These are phyloP conservation scores for Dipteronia sinensis DNA, from an alignment of 345 rosid genomes.

Conservation along the genomic window DNA sequence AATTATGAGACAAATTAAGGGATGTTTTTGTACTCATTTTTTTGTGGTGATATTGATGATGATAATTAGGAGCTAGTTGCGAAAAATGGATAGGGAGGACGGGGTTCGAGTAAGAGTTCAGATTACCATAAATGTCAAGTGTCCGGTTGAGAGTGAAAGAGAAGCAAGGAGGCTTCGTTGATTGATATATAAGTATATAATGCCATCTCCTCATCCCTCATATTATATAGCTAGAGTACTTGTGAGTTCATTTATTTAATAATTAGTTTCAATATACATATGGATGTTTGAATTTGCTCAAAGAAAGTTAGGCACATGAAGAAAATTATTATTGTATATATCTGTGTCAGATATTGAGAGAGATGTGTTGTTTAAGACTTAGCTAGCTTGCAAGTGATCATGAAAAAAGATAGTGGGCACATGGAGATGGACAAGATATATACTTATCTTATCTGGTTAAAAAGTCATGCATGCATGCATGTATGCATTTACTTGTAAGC, in stretches of 20 bases:
- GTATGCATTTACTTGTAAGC: too few relatives aligned
- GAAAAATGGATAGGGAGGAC: slow-evolving; percentile 9
- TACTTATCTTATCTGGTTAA: slow-evolving; percentile 13
- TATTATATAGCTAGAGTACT: too few relatives aligned
- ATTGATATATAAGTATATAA: neutral
- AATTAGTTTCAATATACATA: too few relatives aligned
- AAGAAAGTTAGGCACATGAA: slow-evolving; percentile 15
- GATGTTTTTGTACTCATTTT: too few relatives aligned
- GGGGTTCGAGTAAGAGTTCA: slow-evolving; percentile 18
- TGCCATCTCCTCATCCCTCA: too few relatives aligned
- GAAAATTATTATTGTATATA: slow-evolving; percentile 13
- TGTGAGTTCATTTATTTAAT: too few relatives aligned
- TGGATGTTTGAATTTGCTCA: neutral
- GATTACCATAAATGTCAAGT: slow-evolving; percentile 14
- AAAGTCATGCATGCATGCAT: neutral
- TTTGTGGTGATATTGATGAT: too few relatives aligned
- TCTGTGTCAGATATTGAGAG: neutral
- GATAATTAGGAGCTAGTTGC: neutral
- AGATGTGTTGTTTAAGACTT: neutral
- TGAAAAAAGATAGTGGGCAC: slow-evolving; percentile 30
- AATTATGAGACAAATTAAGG: too few relatives aligned
- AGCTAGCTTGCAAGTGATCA: neutral
- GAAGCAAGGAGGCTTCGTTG: slow-evolving; percentile 18
- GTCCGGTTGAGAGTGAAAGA: slow-evolving; percentile 15
- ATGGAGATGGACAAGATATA: slow-evolving; percentile 24